Base-by-base conservation (phyloP, 352 stramenopile species). In the Phytophthora rubi region DNA sequence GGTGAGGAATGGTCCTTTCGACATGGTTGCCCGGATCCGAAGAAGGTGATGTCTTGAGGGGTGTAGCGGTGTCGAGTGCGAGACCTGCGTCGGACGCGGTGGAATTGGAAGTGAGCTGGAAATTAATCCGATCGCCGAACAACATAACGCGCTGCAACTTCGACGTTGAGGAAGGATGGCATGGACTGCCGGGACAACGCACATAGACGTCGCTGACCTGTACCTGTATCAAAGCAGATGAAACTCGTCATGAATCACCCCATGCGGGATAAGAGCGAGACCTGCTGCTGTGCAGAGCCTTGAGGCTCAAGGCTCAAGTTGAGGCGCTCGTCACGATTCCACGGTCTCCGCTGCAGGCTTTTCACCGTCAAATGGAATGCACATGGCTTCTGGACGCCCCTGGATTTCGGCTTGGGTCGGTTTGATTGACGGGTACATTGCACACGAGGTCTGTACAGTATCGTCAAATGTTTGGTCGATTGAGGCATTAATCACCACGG, bases 1-100 rank as follows among this genome's bases (percentile, higher is more conserved):
- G 9, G 80, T 89, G 69, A 89, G 81, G 61, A 83, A 81, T 7
- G 66, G 59, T 16, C 68, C 70, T 68, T 71, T 70, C n/a, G 56
- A 15, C 62, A 75, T 75, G 44, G 53, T 63, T 55, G 48, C 57
- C 54, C 56, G 54, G 39, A 53, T 66, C 49, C 55, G 54, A 58
- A 10, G 68, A 16, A 62, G 47, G 58, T 30, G 13, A 9, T 4
- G 39, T 47, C 15, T 16, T 35, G 35, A 9, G 1, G 21, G 18
- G 12, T 58, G 32, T 37, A 63, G 30, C 13, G 30, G 23, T 59
- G 52, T 55, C 10, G 47, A 28, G 45, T 52, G n/a, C 18, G 7
- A 30, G 33, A 63, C 62, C 62, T 76, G 57, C 52, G 57, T 47
- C 57, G 52, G 47, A 76, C 62, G 35, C 47, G 58, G 68, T 16